A percentile compares a stretch with the other conserved stretches of the same genome.
Evolutionary conservation across 495 filamentous ascomycete species (phyloP).

Genomic region (Haplographium delicatum): DNA sequence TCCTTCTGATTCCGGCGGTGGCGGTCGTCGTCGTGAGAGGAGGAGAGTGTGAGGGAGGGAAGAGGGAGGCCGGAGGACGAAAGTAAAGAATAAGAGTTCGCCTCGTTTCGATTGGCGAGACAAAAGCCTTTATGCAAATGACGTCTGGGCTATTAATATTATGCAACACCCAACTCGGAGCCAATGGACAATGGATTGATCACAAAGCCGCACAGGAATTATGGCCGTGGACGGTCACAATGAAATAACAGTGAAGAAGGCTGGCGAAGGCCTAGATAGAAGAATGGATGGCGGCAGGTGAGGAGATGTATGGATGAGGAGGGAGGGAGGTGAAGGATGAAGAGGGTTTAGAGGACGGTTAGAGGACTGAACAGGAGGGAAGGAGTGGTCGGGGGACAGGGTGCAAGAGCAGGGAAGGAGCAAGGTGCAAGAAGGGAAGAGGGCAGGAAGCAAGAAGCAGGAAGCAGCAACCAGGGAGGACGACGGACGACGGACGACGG

Average conservation of each 20-base stretch:
- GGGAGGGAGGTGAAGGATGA: constrained; percentile 20
- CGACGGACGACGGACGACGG: no score
- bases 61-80: not conserved
- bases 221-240: not conserved
- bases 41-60: no score
- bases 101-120: no score
- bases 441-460: no score
- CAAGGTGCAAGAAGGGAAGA: no score
- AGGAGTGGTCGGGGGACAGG: constrained; percentile 26
- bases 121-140: no score
- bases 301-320: constrained; percentile 2
- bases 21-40: not conserved
- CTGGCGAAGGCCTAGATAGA: constrained; percentile 10
- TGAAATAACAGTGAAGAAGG: constrained; percentile 1
- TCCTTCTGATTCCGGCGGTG: constrained; percentile 17
- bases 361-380: constrained; percentile 28
- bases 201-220: not conserved
- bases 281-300: not conserved
- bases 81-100: no score
- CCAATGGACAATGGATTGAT: not conserved
- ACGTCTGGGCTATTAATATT: not conserved
- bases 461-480: no score
- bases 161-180: no score
- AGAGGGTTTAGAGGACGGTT: constrained; percentile 4
- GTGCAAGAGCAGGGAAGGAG: not conserved